These are phyloP conservation scores for Fraxinus quadrangulata DNA, from an alignment of 257 asterid species.

Conservation along the genomic window DNA sequence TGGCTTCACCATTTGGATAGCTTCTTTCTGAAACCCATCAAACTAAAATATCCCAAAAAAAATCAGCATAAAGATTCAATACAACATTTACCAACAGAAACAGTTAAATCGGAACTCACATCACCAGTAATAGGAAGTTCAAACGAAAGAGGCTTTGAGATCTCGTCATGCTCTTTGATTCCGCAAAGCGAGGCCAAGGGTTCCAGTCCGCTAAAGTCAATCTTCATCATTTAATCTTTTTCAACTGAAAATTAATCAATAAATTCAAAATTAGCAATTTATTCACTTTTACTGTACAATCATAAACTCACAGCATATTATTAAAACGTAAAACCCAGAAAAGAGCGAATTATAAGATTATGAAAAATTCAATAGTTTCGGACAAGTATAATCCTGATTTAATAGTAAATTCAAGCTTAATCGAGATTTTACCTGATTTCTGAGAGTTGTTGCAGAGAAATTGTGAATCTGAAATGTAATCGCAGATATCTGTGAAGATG, in stretches of 20 bases:
- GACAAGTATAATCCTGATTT: background rate
- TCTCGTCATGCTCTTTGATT: constrained; percentile 37
- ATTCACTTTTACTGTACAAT: background rate
- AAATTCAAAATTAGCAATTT: background rate
- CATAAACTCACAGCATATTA: background rate
- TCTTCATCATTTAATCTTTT: constrained; percentile 52
- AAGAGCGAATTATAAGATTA: background rate
- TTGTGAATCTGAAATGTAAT: constrained; percentile 8
- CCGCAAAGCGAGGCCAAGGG: constrained; percentile 54
- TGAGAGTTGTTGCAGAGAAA: constrained; percentile 9
- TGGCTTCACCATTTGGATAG: constrained; percentile 98
- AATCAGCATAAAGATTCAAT: background rate
- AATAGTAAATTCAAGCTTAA: background rate
- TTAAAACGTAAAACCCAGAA: background rate
- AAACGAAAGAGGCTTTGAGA: constrained; percentile 57
- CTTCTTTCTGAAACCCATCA: constrained; percentile 89
- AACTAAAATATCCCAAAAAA: constrained; percentile 40
- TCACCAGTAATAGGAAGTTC: constrained; percentile 62
- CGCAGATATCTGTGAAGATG: background rate
- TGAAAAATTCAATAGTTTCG: background rate
- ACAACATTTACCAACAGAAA: background rate
- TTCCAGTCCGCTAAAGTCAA: constrained; percentile 81
- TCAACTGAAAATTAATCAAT: constrained; percentile 24
- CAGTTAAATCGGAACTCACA: constrained; percentile 34
- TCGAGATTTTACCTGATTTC: constrained; percentile 21